A percentile compares a stretch with the other conserved stretches of the same genome.
phyloP scores from a whole-genome alignment of 257 asterid species.

The Asclepias syriaca region DNA sequence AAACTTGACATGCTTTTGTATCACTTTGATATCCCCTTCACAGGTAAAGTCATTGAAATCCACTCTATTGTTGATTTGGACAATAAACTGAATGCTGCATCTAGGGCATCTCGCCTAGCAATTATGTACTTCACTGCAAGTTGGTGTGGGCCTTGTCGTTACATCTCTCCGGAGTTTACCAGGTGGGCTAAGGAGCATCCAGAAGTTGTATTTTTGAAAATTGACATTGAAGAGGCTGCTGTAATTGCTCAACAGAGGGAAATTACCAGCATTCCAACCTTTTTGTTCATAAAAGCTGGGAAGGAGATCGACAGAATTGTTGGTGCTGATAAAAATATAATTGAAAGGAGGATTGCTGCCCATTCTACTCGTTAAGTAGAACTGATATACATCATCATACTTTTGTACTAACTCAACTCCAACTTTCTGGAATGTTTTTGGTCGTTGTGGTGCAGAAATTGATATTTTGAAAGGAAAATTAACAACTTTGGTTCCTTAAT shows the following conservation, averaged over 20 bases:
- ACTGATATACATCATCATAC: neutral
- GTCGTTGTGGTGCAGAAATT: neutral
- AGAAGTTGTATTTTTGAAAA: slow-evolving; percentile 53
- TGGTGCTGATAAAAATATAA: slow-evolving; percentile 46
- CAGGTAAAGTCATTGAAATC: slow-evolving; percentile 58
- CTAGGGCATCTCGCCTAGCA: slow-evolving; percentile 43
- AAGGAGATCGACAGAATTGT: slow-evolving; percentile 52
- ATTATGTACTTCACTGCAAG: slow-evolving; percentile 71
- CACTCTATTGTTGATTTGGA: slow-evolving; percentile 46
- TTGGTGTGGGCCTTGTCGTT: slow-evolving; percentile 87
- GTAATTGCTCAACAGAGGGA: slow-evolving; percentile 53
- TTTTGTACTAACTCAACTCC: neutral
- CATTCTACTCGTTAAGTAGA: slow-evolving; percentile 29
- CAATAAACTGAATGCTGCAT: slow-evolving; percentile 43
- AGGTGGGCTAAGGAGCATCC: slow-evolving; percentile 47
- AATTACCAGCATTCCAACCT: slow-evolving; percentile 60
- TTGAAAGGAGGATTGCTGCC: slow-evolving; percentile 53
- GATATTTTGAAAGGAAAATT: too few relatives aligned
- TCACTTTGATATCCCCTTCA: neutral
- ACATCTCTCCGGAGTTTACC: slow-evolving; percentile 47
- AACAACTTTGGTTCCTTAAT: too few relatives aligned
- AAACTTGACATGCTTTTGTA: neutral
- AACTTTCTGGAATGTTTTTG: neutral
- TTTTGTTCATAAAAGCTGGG: slow-evolving; percentile 58
- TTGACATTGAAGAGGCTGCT: slow-evolving; percentile 55